Conservation (phyloP, 345 rosid species). For the Rhodamnia rubescens region DNA sequence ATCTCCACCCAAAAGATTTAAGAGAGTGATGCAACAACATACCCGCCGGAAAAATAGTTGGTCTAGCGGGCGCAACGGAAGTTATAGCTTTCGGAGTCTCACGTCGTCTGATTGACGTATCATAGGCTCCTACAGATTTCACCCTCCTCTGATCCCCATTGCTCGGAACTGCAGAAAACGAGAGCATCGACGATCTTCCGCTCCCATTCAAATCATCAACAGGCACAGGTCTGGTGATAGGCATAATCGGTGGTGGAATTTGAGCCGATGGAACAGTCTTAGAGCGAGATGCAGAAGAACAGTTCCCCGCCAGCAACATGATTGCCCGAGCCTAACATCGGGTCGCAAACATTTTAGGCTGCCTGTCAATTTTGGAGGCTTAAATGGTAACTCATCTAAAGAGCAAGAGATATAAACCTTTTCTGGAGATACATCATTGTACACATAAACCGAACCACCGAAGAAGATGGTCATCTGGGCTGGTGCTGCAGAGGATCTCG, state of each 20-base stretch:
- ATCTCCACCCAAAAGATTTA: not conserved
- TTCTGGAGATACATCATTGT: constrained; percentile 58
- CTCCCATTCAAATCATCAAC: not conserved
- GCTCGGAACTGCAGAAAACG: not conserved
- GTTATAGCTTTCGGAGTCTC: constrained; percentile 15
- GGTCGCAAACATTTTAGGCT: not conserved
- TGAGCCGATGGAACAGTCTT: constrained; percentile 18
- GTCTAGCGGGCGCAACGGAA: not conserved
- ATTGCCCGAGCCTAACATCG: constrained; percentile 70
- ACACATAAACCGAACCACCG: constrained; percentile 60
- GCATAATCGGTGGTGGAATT: constrained; percentile 9
- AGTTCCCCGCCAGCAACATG: constrained; percentile 68
- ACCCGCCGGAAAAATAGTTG: constrained; percentile 56
- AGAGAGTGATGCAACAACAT: not conserved
- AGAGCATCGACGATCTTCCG: not conserved
- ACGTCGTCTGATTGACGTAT: constrained; percentile 17
- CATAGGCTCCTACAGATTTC: not conserved
- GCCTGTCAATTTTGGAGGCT: not conserved
- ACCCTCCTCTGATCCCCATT: not conserved
- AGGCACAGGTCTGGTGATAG: constrained; percentile 6
- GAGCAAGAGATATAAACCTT: constrained; percentile 34
- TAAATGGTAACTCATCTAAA: not conserved
- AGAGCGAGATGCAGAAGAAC: constrained; percentile 18
- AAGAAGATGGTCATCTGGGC: constrained; percentile 73
- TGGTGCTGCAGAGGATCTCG: constrained; percentile 29